Percentiles rank a stretch among this genome's conserved stretches.
Conservation (phyloP, 2,329 filamentous ascomycete species). For the Aspergillus hortae region DNA sequence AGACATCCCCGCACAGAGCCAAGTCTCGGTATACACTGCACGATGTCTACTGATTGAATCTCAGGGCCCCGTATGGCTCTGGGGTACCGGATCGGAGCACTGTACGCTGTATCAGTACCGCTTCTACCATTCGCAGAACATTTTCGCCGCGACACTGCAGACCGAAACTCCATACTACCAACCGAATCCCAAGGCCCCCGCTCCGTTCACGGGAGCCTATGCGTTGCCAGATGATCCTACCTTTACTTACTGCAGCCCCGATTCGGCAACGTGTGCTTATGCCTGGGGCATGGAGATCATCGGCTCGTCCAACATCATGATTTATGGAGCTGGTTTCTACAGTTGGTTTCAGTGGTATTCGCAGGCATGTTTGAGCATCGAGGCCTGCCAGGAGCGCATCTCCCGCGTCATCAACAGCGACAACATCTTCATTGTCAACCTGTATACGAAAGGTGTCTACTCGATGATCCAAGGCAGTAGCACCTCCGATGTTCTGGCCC, state of each 20-base stretch:
- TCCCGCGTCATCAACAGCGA: not conserved
- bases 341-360: not conserved
- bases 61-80: slow-evolving; percentile 43
- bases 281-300: not conserved
- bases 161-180: slow-evolving; percentile 29
- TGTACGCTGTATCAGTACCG: slow-evolving; percentile 49
- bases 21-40: slow-evolving; percentile 32
- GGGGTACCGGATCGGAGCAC: slow-evolving; percentile 47
- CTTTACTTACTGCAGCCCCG: not conserved
- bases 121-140: slow-evolving; percentile 39
- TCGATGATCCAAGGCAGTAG: not conserved
- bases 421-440: not conserved
- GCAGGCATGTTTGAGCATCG: not conserved
- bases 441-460: not conserved
- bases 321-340: not conserved
- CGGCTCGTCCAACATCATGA: not conserved
- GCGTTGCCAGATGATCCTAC: not conserved
- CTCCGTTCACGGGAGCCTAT: not conserved
- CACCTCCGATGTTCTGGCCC: not conserved
- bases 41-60: slow-evolving; percentile 43
- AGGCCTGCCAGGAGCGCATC: not conserved
- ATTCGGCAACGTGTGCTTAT: not conserved
- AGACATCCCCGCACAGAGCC: slow-evolving; percentile 32
- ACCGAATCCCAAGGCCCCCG: not conserved
- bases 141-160: slow-evolving; percentile 39